Evolutionary conservation across 306 rosid species (phyloP).

Genomic region (Nissolia schottii): DNA sequence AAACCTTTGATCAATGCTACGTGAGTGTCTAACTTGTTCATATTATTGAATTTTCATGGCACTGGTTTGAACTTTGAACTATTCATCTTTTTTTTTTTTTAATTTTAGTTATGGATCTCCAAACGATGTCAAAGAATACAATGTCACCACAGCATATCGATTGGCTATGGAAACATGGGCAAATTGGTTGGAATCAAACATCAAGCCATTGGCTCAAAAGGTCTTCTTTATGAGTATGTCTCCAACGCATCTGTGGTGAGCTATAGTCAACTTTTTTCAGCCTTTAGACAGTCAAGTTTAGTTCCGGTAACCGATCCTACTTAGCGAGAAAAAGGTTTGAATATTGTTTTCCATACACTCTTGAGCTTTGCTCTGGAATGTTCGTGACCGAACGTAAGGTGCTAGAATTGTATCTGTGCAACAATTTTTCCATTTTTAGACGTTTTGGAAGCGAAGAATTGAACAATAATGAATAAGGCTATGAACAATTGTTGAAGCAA

Average conservation of each 20-base stretch:
- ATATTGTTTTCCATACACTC: too few relatives aligned
- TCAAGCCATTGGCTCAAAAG: conserved; percentile 51
- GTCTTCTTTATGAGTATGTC: conserved; percentile 92
- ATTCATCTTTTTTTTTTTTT: not conserved
- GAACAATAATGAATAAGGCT: not conserved
- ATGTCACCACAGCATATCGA: conserved; percentile 71
- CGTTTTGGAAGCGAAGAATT: not conserved
- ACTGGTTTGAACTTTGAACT: not conserved
- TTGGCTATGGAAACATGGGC: conserved; percentile 89
- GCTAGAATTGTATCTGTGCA: too few relatives aligned
- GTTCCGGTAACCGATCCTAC: too few relatives aligned
- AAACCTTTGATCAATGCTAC: conserved; percentile 75
- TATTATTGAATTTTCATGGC: not conserved
- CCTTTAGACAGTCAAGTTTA: not conserved
- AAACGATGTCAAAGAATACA: conserved; percentile 61
- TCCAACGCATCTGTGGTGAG: conserved; percentile 89
- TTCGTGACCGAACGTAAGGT: too few relatives aligned
- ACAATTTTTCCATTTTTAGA: too few relatives aligned
- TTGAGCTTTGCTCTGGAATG: not conserved
- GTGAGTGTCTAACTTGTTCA: conserved; percentile 33
- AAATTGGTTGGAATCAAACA: conserved; percentile 70
- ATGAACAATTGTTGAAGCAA: not conserved
- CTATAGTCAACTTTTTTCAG: not conserved
- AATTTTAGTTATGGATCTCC: conserved; percentile 56
- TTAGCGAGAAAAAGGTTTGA: too few relatives aligned